These are phyloP conservation scores for Sanghuangporus weigelae DNA, from an alignment of 1,284 basidiomycete species.

Conservation along the genomic window DNA sequence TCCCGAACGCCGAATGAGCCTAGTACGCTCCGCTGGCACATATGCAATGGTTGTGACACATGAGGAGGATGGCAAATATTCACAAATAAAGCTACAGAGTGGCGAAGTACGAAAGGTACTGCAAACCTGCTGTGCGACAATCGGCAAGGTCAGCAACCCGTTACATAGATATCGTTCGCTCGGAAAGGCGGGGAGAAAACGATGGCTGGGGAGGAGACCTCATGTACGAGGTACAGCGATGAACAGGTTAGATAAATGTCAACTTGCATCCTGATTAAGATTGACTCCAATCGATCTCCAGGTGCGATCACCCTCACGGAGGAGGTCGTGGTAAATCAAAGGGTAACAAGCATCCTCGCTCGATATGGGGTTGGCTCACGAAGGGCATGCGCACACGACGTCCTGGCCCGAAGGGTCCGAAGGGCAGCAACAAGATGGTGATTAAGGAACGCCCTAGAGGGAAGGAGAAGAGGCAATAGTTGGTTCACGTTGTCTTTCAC, in stretches of 20 bases:
- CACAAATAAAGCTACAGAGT: slow-evolving; percentile 84
- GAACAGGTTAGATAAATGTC: slow-evolving; percentile 71
- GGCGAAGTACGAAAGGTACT: slow-evolving; percentile 90
- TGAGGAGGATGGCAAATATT: slow-evolving; percentile 64
- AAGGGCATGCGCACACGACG: slow-evolving; percentile 92
- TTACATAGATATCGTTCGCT: slow-evolving; percentile 82
- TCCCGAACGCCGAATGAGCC: slow-evolving; percentile 72
- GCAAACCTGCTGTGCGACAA: slow-evolving; percentile 81
- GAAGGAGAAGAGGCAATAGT: slow-evolving; percentile 52
- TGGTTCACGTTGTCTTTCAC: background rate
- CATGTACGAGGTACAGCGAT: slow-evolving; percentile 95
- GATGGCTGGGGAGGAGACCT: slow-evolving; percentile 88
- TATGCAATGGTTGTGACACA: slow-evolving; percentile 81
- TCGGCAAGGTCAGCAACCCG: slow-evolving; percentile 91
- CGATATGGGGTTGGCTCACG: slow-evolving; percentile 88
- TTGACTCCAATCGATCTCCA: slow-evolving; percentile 27
- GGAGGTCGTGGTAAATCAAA: slow-evolving; percentile 98
- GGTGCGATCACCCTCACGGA: slow-evolving; percentile 93
- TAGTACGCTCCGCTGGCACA: slow-evolving; percentile 88
- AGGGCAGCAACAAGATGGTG: slow-evolving; percentile 94
- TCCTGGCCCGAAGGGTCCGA: slow-evolving; percentile 79
- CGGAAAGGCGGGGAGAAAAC: slow-evolving; percentile 87
- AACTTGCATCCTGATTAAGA: background rate
- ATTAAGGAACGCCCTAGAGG: slow-evolving; percentile 85
- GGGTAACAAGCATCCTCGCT: slow-evolving; percentile 89